Percentiles rank a stretch among this genome's conserved stretches.
Conservation (phyloP, 2,329 filamentous ascomycete species). For the Madurella mycetomatis region DNA sequence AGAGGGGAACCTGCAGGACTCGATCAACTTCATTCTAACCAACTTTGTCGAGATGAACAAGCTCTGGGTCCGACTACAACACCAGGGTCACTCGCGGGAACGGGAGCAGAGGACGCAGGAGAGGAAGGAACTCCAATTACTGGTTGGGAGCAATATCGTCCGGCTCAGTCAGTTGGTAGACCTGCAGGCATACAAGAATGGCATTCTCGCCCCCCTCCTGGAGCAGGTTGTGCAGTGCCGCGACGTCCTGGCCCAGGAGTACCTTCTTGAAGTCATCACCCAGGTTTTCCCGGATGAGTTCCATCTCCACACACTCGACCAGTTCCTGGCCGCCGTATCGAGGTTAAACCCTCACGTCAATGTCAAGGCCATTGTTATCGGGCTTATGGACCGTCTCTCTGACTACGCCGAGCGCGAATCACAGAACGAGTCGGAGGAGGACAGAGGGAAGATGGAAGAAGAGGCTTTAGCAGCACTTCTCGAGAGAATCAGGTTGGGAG, state of each 20-base stretch:
- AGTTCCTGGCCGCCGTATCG: conserved; percentile 89
- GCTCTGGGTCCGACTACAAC: conserved; percentile 94
- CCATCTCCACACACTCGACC: conserved; percentile 92
- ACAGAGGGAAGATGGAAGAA: conserved; percentile 74
- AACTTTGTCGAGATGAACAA: conserved; percentile 99
- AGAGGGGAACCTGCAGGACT: conserved; percentile 93
- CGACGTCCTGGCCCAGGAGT: conserved; percentile 95
- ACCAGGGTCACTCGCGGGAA: conserved; percentile 94
- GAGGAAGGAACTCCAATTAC: conserved; percentile 86
- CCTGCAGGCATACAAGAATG: conserved; percentile 86
- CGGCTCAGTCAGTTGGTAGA: conserved; percentile 93
- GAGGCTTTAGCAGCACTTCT: conserved; percentile 76
- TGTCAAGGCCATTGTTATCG: conserved; percentile 96
- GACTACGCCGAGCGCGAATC: conserved; percentile 90
- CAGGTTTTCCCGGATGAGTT: conserved; percentile 99
- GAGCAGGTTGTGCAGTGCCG: conserved; percentile 98
- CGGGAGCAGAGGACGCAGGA: conserved; percentile 91
- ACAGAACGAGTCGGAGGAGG: conserved; percentile 63
- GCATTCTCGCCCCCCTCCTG: conserved; percentile 80
- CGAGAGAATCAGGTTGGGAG: conserved; percentile 68
- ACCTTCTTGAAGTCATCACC: conserved; percentile 94
- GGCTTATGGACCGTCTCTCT: conserved; percentile 92
- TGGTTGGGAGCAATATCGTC: conserved; percentile 95
- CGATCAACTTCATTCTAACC: conserved; percentile 94
- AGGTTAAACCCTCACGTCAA: conserved; percentile 94